Percentiles rank a stretch among this genome's conserved stretches.
Conservation (phyloP, 495 filamentous ascomycete genomes). For the Aspergillus funiculosus region DNA sequence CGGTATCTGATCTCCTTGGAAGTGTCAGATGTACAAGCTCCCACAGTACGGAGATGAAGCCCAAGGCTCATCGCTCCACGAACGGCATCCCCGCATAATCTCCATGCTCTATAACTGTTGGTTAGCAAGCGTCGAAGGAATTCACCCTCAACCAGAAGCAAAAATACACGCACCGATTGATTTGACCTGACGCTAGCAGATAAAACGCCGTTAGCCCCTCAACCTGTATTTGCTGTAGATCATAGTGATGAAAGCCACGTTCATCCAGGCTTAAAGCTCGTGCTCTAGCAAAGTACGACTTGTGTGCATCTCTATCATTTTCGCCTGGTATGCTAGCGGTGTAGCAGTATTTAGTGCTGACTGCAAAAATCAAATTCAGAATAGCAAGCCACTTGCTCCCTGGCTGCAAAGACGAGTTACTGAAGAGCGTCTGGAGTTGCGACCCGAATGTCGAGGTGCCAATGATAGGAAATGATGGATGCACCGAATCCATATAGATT, state of each 20-base stretch:
- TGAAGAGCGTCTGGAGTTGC: slow-evolving; percentile 45
- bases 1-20: slow-evolving; percentile 53
- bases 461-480: slow-evolving; percentile 57
- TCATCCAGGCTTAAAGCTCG: slow-evolving; percentile 48
- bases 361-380: slow-evolving; percentile 59
- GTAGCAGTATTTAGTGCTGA: slow-evolving; percentile 48
- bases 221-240: slow-evolving; percentile 54
- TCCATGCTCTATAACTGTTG: slow-evolving; percentile 50
- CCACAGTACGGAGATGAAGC: slow-evolving; percentile 54
- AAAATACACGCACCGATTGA: no score
- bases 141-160: no score
- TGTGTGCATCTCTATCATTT: slow-evolving; percentile 45
- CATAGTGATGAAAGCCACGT: slow-evolving; percentile 46
- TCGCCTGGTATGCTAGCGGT: slow-evolving; percentile 41
- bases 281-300: slow-evolving; percentile 54
- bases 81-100: slow-evolving; percentile 51
- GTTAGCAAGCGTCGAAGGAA: slow-evolving; percentile 6
- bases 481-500: slow-evolving; percentile 54
- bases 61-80: slow-evolving; percentile 54
- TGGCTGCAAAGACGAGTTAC: slow-evolving; percentile 32
- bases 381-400: slow-evolving; percentile 51
- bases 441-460: slow-evolving; percentile 48
- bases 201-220: slow-evolving; percentile 56
- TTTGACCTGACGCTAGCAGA: slow-evolving; percentile 51
- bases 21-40: slow-evolving; percentile 38